Base-by-base conservation (phyloP, 2,329 filamentous ascomycete species). In the Pseudocercospora cruenta region DNA sequence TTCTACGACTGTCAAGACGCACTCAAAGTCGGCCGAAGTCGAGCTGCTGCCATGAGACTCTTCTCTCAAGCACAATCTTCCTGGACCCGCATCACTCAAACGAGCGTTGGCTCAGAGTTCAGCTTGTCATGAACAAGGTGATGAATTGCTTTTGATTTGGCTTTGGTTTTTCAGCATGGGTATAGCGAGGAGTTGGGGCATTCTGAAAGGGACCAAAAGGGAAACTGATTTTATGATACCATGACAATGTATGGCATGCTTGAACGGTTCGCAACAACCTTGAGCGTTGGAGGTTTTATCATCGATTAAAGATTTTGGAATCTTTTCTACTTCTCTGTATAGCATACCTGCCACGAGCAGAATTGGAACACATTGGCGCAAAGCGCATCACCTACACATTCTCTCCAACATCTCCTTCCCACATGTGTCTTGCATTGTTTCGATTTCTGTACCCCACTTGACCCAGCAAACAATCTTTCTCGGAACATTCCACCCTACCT, bases 1-100 rank as follows among this genome's bases (percentile, higher is more conserved):
- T 68, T 68, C 58, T 67, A 69, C 58, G 69, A 70, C 64, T 69
- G 67, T 49, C 68, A 62, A 49, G 69, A 70, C 39, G 58, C 65
- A 22, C 62, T 70, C 28, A 63, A 65, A 28, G 54, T 62, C 19
- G 69, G 69, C 22, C 49, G 69, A 24, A 70, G 66, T 62, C 65
- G 67, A 28, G 69, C 69, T 26, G 64, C 64, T 16, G 61, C 60
- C 21, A 67, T 65, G 16, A 60, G 69, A 54, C 63, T 70, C n/a
- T 63, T 63, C 53, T 53, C 67, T 22, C 66, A 68, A 61, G 66
- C 67, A 12, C 62, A 65, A 14, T 49, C 60, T 4, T 62, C 54
- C 39, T 70, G 69, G 69, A 62, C 67, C 22, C 39, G 60, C 1
- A 58, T 68, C 51, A 70, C 69, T 19, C 64, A 61, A 16, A 63